These are phyloP conservation scores for Delitschia confertaspora DNA, from an alignment of 495 filamentous ascomycete genomes.

Conservation along the genomic window DNA sequence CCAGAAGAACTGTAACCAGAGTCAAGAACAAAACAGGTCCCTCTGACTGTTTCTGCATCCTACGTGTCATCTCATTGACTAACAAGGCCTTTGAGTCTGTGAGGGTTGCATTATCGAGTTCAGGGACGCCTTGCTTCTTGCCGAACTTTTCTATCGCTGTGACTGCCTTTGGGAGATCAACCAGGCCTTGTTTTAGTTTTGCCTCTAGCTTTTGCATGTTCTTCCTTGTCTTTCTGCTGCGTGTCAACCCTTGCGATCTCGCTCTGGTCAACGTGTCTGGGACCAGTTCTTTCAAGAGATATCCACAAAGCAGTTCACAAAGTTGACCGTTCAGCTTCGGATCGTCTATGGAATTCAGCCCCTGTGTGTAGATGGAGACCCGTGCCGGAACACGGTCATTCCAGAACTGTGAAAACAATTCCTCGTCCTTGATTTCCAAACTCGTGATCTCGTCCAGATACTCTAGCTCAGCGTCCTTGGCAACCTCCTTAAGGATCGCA, in stretches of 20 bases:
- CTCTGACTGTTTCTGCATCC: conserved; percentile 27
- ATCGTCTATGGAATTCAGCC: conserved; percentile 16
- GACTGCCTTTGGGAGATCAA: neutral
- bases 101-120: neutral
- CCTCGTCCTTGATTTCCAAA: conserved; percentile 14
- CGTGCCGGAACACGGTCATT: conserved; percentile 14
- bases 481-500: conserved; percentile 2
- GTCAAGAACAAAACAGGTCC: conserved; percentile 30
- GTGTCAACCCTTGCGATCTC: conserved; percentile 8
- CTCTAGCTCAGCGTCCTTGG: conserved; percentile 2
- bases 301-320: conserved; percentile 10
- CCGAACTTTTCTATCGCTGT: conserved; percentile 18
- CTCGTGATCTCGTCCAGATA: conserved; percentile 9
- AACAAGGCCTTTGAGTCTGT: conserved; percentile 6
- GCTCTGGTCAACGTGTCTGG: conserved; percentile 23
- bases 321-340: conserved; percentile 24
- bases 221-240: conserved; percentile 16
- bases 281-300: conserved; percentile 24
- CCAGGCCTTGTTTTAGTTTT: neutral
- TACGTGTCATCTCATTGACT: conserved; percentile 23
- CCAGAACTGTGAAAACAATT: conserved; percentile 23
- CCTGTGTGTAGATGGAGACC: conserved; percentile 12
- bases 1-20: conserved; percentile 27
- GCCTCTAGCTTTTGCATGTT: conserved; percentile 18
- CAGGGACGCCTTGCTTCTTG: conserved; percentile 15